A percentile compares a stretch with the other conserved stretches of the same genome.
Conservation (phyloP, 2,329 filamentous ascomycete species). For the Penicillium decumbens region DNA sequence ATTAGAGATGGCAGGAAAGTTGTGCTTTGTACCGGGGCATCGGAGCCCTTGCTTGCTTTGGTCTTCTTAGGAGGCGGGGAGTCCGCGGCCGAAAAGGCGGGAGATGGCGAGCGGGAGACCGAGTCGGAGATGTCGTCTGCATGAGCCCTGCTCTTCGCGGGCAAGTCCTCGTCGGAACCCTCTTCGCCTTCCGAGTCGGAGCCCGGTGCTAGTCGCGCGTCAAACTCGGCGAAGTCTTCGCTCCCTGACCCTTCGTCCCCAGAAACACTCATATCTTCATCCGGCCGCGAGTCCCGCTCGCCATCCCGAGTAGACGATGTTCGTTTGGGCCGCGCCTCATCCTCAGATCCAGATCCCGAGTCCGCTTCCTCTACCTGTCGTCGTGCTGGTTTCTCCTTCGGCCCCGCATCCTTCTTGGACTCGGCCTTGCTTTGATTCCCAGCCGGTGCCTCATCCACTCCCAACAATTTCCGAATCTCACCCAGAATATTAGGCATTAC, state of each 20-base stretch:
- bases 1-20: slow-evolving; percentile 59
- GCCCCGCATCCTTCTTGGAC: slow-evolving; percentile 8
- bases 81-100: slow-evolving; percentile 15
- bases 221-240: slow-evolving; percentile 31
- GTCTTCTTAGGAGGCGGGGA: slow-evolving; percentile 25
- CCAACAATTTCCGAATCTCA: slow-evolving; percentile 39
- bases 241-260: slow-evolving; percentile 27
- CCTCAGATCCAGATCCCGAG: slow-evolving; percentile 12
- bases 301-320: slow-evolving; percentile 4
- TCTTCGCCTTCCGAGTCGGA: slow-evolving; percentile 25
- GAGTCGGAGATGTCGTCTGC: slow-evolving; percentile 31
- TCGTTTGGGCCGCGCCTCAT: slow-evolving; percentile 1
- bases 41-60: slow-evolving; percentile 18
- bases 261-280: slow-evolving; percentile 18
- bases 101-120: slow-evolving; percentile 35
- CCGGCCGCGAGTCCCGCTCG: slow-evolving; percentile 6
- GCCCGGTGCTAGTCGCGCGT: slow-evolving; percentile 31
- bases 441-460: slow-evolving; percentile 27
- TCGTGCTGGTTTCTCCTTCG: slow-evolving; percentile 9
- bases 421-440: slow-evolving; percentile 14
- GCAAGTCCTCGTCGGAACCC: slow-evolving; percentile 24
- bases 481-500: slow-evolving; percentile 47
- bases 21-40: slow-evolving; percentile 36
- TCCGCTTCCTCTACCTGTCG: slow-evolving; percentile 4
- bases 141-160: slow-evolving; percentile 3